A percentile compares a stretch with the other conserved stretches of the same genome.
Evolutionary conservation across 805 yeast species (phyloP).

Genomic region (Ogataea saltuana): DNA sequence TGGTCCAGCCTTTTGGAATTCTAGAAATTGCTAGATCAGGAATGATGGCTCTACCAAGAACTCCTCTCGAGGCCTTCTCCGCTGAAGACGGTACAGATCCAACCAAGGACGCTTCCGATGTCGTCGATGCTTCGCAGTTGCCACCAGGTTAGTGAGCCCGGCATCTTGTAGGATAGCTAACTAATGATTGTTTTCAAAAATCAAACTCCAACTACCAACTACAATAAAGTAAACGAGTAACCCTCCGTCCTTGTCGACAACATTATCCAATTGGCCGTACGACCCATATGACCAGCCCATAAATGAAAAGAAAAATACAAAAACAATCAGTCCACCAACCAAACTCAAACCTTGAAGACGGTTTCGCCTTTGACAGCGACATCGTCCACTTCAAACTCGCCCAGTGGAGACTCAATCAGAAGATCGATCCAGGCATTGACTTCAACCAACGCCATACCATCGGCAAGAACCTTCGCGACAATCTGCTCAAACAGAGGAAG

Average conservation of each 20-base stretch:
- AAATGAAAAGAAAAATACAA: too few relatives aligned
- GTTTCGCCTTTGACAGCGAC: conserved; percentile 32
- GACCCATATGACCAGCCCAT: too few relatives aligned
- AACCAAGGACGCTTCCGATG: conserved; percentile 58
- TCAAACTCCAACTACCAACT: too few relatives aligned
- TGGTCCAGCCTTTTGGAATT: conserved; percentile 94
- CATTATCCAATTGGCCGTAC: too few relatives aligned
- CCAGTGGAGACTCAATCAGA: conserved; percentile 33
- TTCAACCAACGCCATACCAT: conserved; percentile 40
- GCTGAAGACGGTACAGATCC: conserved; percentile 51
- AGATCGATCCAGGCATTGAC: conserved; percentile 43
- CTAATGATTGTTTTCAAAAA: too few relatives aligned
- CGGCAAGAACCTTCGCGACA: conserved; percentile 41
- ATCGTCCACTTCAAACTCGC: conserved; percentile 34
- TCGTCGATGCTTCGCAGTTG: conserved; percentile 83
- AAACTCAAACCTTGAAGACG: conserved; percentile 19
- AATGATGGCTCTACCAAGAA: conserved; percentile 97
- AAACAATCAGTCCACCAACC: too few relatives aligned
- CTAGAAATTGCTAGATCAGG: conserved; percentile 96
- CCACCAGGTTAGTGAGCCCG: conserved; percentile 97
- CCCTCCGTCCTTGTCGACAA: too few relatives aligned
- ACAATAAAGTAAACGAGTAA: too few relatives aligned
- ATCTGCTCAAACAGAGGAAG: conserved; percentile 43
- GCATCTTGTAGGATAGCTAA: too few relatives aligned
- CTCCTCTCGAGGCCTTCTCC: conserved; percentile 65